Evolutionary conservation across 345 rosid species (phyloP), one percentile per base, ranked within the genome.

Genomic region (Tarenaya hassleriana): DNA sequence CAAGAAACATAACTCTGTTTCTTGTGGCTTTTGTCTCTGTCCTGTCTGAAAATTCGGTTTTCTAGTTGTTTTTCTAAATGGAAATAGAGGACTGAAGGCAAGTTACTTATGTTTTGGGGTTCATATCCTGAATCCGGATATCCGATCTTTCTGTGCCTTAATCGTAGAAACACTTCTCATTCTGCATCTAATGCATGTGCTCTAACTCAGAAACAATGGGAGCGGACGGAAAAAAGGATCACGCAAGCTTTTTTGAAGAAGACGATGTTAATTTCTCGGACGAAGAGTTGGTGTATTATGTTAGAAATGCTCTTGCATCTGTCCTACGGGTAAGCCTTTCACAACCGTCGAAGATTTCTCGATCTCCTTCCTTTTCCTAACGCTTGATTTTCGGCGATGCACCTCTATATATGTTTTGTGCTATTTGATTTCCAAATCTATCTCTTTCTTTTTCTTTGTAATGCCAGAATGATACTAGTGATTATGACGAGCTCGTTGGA

Each of bases 401-500:
- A 7, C 31, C 39, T 21, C 20, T 47, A 41, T 52, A 5, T 47
- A 11, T 55, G n/a, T 35, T 55, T 46, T 34, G 6, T 44, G 11
- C 24, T 15, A 7, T 11, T 29, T 15, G 9, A 44, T 32, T 16
- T 27, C 24, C 19, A 16, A 20, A 29, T 20, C n/a, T n/a, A n/a
- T n/a, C n/a, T n/a, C n/a, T 31, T 7, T 6, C 43, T 50, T 34
- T 10, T 10, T 41, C 65, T 33, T 8, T 14, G 16, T n/a, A 61
- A 58, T 40, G 11, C 7, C 63, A 90, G 94, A 94, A 82, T 50
- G 82, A 78, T 29, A 61, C 42, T 1, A 72, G 62, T 35, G 67
- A 61, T 56, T 91, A 91, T 42, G 31, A 72, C 57, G 76, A 80
- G 69, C 85, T 91, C 54, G 75, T 82, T 54, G 82, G 69, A 53